phyloP scores from a whole-genome alignment of 768 basidiomycete species.

The Hypholoma sublateritium region DNA sequence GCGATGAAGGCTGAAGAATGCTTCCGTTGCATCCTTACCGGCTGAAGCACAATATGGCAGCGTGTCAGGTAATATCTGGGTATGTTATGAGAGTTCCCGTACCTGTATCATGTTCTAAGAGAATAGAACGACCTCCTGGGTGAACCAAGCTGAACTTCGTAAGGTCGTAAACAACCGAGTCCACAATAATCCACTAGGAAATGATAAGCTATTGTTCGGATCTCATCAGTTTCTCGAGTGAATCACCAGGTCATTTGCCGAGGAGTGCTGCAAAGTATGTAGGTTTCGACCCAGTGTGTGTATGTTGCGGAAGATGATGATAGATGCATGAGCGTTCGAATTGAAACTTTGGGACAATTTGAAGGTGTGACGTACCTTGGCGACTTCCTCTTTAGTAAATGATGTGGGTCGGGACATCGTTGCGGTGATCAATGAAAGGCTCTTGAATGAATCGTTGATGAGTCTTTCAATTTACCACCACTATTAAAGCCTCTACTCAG shows the following conservation, averaged over 20 bases:
- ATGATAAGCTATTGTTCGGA: not conserved
- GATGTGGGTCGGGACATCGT: not conserved
- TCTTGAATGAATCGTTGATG: not conserved
- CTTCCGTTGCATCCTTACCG: conserved; percentile 84
- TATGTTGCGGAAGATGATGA: too few relatives aligned
- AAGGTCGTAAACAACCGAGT: conserved; percentile 72
- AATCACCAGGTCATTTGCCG: conserved; percentile 5
- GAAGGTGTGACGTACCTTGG: conserved; percentile 2
- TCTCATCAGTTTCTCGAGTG: not conserved
- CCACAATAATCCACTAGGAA: conserved; percentile 75
- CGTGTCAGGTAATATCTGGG: not conserved
- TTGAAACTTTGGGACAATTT: not conserved
- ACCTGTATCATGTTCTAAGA: conserved; percentile 76
- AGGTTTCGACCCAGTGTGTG: not conserved
- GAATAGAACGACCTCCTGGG: conserved; percentile 77
- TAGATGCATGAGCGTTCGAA: not conserved
- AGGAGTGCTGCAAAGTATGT: not conserved
- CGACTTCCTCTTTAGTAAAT: conserved; percentile 11
- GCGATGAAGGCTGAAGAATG: conserved; percentile 87
- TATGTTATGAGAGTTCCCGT: not conserved
- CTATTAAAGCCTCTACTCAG: not conserved
- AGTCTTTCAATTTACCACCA: not conserved
- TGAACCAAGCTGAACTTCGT: conserved; percentile 79
- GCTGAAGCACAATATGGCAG: conserved; percentile 38
- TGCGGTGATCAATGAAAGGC: not conserved